phyloP scores from a whole-genome alignment of 2,329 filamentous ascomycete genomes.

The Colletotrichum higginsianum region DNA sequence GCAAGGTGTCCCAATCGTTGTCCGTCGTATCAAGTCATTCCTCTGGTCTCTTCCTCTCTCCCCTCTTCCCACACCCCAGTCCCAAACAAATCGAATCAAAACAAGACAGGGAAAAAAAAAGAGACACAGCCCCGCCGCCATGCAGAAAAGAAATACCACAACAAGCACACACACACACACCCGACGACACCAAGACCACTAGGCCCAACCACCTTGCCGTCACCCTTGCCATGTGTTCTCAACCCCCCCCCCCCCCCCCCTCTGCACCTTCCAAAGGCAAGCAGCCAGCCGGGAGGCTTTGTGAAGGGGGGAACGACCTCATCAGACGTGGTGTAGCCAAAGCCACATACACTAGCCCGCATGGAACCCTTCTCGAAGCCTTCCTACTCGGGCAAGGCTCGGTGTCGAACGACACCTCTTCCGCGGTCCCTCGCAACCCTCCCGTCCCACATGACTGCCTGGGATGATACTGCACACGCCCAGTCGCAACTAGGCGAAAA shows the following conservation, averaged over 20 bases:
- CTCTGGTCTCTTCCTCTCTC: background rate
- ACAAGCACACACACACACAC: background rate
- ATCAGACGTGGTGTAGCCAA: slow-evolving; percentile 35
- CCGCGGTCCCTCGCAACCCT: slow-evolving; percentile 5
- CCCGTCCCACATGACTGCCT: slow-evolving; percentile 38
- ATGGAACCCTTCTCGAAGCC: slow-evolving; percentile 39
- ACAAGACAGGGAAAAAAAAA: slow-evolving; percentile 4
- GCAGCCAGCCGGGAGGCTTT: background rate
- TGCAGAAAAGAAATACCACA: slow-evolving; percentile 29
- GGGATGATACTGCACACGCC: slow-evolving; percentile 17
- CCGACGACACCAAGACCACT: no score
- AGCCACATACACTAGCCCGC: slow-evolving; percentile 31
- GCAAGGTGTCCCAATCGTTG: slow-evolving; percentile 29
- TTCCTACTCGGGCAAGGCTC: slow-evolving; percentile 30
- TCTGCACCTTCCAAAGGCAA: slow-evolving; percentile 3
- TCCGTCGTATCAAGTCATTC: slow-evolving; percentile 28
- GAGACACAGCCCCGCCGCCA: slow-evolving; percentile 31
- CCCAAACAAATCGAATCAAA: slow-evolving; percentile 7
- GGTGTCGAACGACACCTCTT: slow-evolving; percentile 6
- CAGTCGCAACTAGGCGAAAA: slow-evolving; percentile 28
- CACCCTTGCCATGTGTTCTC: slow-evolving; percentile 13
- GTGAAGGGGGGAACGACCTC: background rate
- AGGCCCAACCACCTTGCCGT: background rate
- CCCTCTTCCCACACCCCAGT: slow-evolving; percentile 8
- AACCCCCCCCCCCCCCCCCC: background rate